These are phyloP conservation scores for Pythium phragmitis DNA, from an alignment of 352 stramenopile genomes.

Conservation along the genomic window DNA sequence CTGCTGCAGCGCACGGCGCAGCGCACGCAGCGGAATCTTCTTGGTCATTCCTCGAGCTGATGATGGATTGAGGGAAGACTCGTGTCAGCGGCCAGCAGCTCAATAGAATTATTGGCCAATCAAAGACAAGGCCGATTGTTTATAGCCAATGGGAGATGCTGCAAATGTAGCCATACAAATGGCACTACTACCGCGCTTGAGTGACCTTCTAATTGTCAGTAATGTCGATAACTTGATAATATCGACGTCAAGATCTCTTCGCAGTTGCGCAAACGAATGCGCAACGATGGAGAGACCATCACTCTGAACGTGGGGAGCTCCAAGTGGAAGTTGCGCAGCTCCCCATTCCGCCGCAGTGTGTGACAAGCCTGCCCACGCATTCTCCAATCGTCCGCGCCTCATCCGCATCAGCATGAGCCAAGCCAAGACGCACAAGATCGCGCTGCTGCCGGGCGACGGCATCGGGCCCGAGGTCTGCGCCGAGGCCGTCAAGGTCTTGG, in stretches of 20 bases:
- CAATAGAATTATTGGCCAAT: constrained; percentile 5
- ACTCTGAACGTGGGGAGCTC: constrained; percentile 1
- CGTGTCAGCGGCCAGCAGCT: constrained; percentile 15
- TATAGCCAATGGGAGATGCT: constrained; percentile 4
- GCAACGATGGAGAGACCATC: constrained; percentile 14
- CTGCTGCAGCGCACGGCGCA: constrained; percentile 17
- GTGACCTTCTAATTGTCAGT: too few relatives aligned
- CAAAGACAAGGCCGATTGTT: background rate
- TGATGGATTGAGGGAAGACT: background rate
- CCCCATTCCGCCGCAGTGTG: too few relatives aligned
- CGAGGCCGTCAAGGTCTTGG: constrained; percentile 91
- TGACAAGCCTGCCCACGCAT: too few relatives aligned
- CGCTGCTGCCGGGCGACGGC: constrained; percentile 96
- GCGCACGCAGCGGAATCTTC: background rate
- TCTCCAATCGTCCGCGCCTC: background rate
- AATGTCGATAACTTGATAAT: too few relatives aligned
- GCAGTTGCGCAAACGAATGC: constrained; percentile 27
- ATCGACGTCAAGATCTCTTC: background rate
- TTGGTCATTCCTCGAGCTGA: background rate
- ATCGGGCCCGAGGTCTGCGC: constrained; percentile 98
- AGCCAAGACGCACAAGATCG: constrained; percentile 82
- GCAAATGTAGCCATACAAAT: background rate
- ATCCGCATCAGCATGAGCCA: constrained; percentile 29
- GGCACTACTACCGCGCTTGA: too few relatives aligned
- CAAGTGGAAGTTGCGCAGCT: constrained; percentile 27